Percentiles rank a stretch among this genome's conserved stretches.
Conservation (phyloP, 106 monocot species). For the Iris macrosiphon region DNA sequence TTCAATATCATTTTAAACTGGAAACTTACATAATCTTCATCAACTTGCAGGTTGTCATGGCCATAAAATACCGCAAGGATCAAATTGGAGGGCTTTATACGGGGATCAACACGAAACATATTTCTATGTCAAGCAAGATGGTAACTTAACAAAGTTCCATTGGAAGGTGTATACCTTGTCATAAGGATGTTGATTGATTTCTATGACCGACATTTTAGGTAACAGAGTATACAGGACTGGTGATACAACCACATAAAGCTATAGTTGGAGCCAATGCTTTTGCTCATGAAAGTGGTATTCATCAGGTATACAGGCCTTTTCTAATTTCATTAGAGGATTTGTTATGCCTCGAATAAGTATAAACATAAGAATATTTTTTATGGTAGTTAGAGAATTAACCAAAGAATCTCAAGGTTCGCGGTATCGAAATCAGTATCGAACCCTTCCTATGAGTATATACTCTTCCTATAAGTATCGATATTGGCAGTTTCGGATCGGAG, state of each 20-base stretch:
- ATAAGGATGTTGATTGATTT: no score
- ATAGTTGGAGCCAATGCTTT: slow-evolving; percentile 79
- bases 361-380: no score
- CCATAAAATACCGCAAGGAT: slow-evolving; percentile 56
- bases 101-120: slow-evolving; percentile 62
- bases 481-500: no score
- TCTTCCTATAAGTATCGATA: no score
- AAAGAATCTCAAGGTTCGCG: no score
- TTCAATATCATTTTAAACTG: no score
- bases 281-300: slow-evolving; percentile 77
- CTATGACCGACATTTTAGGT: slow-evolving; percentile 57
- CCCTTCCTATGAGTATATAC: no score
- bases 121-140: slow-evolving; percentile 78
- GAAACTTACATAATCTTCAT: no score
- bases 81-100: slow-evolving; percentile 58
- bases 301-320: slow-evolving; percentile 24
- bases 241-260: slow-evolving; percentile 82
- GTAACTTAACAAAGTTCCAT: slow-evolving; percentile 17
- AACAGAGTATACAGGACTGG: slow-evolving; percentile 65
- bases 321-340: no score
- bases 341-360: no score
- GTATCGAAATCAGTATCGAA: no score
- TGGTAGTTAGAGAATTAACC: no score
- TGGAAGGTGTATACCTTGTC: neutral
- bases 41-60: slow-evolving; percentile 63